Base-by-base conservation (phyloP, 306 rosid species). In the Prunus mongolica region DNA sequence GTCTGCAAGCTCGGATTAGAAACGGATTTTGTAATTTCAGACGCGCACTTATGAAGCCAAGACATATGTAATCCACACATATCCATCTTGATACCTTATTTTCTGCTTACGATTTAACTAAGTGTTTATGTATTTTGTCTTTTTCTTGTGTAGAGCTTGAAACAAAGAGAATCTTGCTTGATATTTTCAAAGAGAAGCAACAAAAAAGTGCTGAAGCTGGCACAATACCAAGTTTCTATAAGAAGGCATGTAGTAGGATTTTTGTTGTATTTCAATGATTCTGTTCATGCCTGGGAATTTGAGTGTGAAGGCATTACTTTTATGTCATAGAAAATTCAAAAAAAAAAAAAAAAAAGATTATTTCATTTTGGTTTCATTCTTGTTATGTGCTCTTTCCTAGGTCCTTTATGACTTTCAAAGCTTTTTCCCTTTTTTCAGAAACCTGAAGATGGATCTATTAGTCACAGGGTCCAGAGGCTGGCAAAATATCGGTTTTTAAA, bases 371-470 rank as follows among this genome's bases (percentile, higher is more conserved):
- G 41, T n/a, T 24, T 49, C 51, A 6, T 8, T 27, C 64, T 67
- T 77, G n/a, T 55, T n/a, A 2, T 12, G 10, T 57, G 20, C 61
- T 10, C 65, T 32, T 56, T 64, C 63, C 25, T 38, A 55, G 51
- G 27, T 20, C 70, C 44, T 16, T 74, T 19, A 41, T 75, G 76
- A 78, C 77, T 70, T 64, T 51, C 12, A 12, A 9, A 24, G 19
- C 32, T 76, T 71, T 69, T 67, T 74, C 65, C 10, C 74, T 71
- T 79, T 69, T 62, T 82, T n/a, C 81, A 96, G 99, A 96, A 92
- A 92, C 99, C 99, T 68, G 99, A 96, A 84, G 99, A 92, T 52
- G 99, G 99, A 79, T 96, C 99, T 68, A 96, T 96, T 78, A 92
- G 94, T 79, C 91, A 90, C 41, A 86, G 97, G 84, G 98, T 96